Base-by-base conservation (phyloP, 129 eudicot species). In the Deinandra increscens region DNA sequence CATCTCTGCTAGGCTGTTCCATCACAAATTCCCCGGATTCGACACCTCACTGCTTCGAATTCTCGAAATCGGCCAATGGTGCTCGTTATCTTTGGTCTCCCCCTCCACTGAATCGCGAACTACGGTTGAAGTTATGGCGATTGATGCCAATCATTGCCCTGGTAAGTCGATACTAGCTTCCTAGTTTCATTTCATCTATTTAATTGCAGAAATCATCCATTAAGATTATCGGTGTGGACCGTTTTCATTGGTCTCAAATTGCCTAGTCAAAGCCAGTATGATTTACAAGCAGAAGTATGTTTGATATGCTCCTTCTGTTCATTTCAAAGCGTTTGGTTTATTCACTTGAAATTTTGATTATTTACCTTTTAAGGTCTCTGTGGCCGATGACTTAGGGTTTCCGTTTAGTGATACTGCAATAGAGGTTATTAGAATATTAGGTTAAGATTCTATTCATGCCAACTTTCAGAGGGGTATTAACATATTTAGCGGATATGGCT, bases 141-240 rank as follows among this genome's bases (percentile, higher is more conserved):
- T 91, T 51, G 93, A 88, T 56, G 97, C 97, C 38, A 81, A 82
- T 63, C 97, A 91, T 58, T 91, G 97, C 74, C 96, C 97, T 50
- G 94, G 97, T 91, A 79, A 31, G 22, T 38, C 10, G 49, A 1
- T 8, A 18, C 9, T 41, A 10, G 56, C 6, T 49, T 49, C 22
- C 23, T 7, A n/a, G 10, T 37, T 62, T 43, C 7, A 41, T 5
- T 5, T n/a, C n/a, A n/a, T n/a, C n/a, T n/a, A n/a, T n/a, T n/a
- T n/a, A n/a, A n/a, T n/a, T n/a, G n/a, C n/a, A 2, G 37, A 33
- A 33, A 33, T 5, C 5, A 33, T 2, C 6, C 6, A 36, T 4
- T 6, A 36, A 4, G 39, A 36, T 36, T 36, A 36, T 36, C 5
- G 5, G 5, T 36, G 5, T 36, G 39, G 39, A 36, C 39, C 7